Conservation (phyloP, 2,329 filamentous ascomycete species). For the Fusarium redolens region DNA sequence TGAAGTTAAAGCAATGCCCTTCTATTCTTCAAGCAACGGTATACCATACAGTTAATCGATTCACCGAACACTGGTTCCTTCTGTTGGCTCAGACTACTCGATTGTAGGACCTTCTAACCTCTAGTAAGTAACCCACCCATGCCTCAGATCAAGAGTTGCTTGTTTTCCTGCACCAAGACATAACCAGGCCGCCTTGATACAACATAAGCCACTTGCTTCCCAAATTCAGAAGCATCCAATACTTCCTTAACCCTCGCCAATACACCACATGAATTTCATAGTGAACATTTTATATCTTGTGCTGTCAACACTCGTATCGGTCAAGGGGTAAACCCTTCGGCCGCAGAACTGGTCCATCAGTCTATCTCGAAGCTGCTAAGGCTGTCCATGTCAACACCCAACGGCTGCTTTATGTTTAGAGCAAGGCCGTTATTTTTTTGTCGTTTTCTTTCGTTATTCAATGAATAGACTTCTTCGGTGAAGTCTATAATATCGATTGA, state of each 20-base stretch:
- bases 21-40: slow-evolving; percentile 8
- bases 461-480: neutral
- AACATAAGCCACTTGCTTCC: slow-evolving; percentile 26
- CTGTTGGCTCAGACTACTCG: slow-evolving; percentile 25
- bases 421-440: slow-evolving; percentile 8
- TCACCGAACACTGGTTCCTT: slow-evolving; percentile 1
- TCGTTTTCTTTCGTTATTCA: slow-evolving; percentile 18
- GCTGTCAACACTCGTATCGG: slow-evolving; percentile 12
- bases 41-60: slow-evolving; percentile 17
- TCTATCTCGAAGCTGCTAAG: slow-evolving; percentile 35
- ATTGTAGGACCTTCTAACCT: slow-evolving; percentile 37
- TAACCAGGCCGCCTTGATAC: slow-evolving; percentile 17
- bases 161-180: slow-evolving; percentile 9
- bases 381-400: slow-evolving; percentile 21
- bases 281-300: slow-evolving; percentile 9
- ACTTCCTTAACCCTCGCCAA: neutral
- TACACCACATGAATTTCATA: slow-evolving; percentile 19
- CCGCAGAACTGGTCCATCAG: slow-evolving; percentile 12
- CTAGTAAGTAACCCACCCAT: slow-evolving; percentile 35
- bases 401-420: slow-evolving; percentile 8
- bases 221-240: slow-evolving; percentile 13
- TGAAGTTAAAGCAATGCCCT: slow-evolving; percentile 7
- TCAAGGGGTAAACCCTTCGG: slow-evolving; percentile 7
- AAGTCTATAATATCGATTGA: slow-evolving; percentile 2
- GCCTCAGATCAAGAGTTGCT: slow-evolving; percentile 22